Percentiles rank a stretch among this genome's conserved stretches.
These are phyloP conservation scores for Marchantia paleacea DNA, from an alignment of 225 moss, liverwort and hornwort genomes.

Conservation along the genomic window DNA sequence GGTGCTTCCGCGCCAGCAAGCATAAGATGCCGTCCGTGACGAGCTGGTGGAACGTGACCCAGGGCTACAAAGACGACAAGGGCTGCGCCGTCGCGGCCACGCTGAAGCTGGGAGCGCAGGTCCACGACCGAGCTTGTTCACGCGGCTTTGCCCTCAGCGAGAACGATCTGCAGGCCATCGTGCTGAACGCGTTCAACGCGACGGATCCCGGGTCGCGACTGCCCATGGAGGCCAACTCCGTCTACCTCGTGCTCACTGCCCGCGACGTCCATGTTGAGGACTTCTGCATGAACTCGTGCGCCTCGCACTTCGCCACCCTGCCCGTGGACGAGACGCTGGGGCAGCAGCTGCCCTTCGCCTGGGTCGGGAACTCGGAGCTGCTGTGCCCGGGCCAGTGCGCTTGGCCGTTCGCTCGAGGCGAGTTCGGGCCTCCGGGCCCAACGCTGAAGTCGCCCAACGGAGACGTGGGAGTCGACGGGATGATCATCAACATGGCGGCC, in stretches of 20 bases:
- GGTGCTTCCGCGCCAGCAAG: conserved; percentile 42
- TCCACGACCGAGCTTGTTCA: conserved; percentile 26
- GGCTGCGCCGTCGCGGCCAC: conserved; percentile 32
- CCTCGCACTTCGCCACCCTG: conserved; percentile 51
- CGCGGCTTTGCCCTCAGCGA: conserved; percentile 47
- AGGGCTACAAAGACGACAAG: conserved; percentile 58
- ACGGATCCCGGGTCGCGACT: conserved; percentile 17
- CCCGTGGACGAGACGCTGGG: conserved; percentile 22
- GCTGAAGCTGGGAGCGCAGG: conserved; percentile 45
- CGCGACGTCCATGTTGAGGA: conserved; percentile 54
- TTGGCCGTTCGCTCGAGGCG: conserved; percentile 63
- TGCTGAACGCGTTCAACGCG: conserved; percentile 28
- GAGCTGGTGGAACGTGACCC: conserved; percentile 67
- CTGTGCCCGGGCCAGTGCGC: conserved; percentile 76
- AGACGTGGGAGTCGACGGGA: conserved; percentile 68
- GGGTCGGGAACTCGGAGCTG: conserved; percentile 62
- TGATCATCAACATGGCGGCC: conserved; percentile 68
- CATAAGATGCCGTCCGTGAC: conserved; percentile 39
- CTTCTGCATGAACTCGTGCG: conserved; percentile 68
- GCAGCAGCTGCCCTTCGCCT: conserved; percentile 67
- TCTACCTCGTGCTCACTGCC: conserved; percentile 60
- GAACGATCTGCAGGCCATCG: conserved; percentile 53
- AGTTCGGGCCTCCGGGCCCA: conserved; percentile 48
- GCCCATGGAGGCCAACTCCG: conserved; percentile 39
- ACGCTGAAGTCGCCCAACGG: conserved; percentile 55